A percentile compares a stretch with the other conserved stretches of the same genome.
These are phyloP conservation scores for Peronosclerospora sorghi DNA, from an alignment of 352 stramenopile genomes.

Conservation along the genomic window DNA sequence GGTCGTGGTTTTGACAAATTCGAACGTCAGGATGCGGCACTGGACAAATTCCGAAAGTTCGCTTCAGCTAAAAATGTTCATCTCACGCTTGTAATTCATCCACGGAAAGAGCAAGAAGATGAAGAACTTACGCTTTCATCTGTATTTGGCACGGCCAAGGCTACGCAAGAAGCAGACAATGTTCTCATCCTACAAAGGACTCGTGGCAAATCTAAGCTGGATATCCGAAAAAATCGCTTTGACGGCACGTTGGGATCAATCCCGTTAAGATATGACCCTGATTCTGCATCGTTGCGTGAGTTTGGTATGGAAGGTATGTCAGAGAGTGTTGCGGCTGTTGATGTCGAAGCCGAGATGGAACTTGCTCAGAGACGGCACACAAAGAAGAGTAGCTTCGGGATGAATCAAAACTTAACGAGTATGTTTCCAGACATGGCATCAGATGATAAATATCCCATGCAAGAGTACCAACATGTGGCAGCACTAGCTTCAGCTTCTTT, in stretches of 20 bases:
- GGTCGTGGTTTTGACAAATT: conserved; percentile 83
- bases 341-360: conserved; percentile 70
- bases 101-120: conserved; percentile 96
- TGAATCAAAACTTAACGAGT: conserved; percentile 4
- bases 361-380: conserved; percentile 49
- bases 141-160: conserved; percentile 97
- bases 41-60: conserved; percentile 96
- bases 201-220: conserved; percentile 85
- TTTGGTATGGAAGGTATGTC: conserved; percentile 54
- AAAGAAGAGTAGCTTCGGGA: conserved; percentile 18
- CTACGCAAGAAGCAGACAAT: conserved; percentile 98
- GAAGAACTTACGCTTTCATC: conserved; percentile 88
- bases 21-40: conserved; percentile 84
- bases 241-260: conserved; percentile 87
- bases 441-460: conserved; percentile 3
- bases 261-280: conserved; percentile 71
- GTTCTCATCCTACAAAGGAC: conserved; percentile 97
- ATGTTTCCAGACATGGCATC: conserved; percentile 1
- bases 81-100: conserved; percentile 97
- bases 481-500: conserved; percentile 6
- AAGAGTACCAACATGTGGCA: conserved; percentile 17
- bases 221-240: conserved; percentile 95
- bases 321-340: conserved; percentile 53
- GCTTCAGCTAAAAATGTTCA: conserved; percentile 97
- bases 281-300: conserved; percentile 55